Evolutionary conservation across 2,329 filamentous ascomycete species (phyloP).

Genomic region (Trichoderma pleuroti): DNA sequence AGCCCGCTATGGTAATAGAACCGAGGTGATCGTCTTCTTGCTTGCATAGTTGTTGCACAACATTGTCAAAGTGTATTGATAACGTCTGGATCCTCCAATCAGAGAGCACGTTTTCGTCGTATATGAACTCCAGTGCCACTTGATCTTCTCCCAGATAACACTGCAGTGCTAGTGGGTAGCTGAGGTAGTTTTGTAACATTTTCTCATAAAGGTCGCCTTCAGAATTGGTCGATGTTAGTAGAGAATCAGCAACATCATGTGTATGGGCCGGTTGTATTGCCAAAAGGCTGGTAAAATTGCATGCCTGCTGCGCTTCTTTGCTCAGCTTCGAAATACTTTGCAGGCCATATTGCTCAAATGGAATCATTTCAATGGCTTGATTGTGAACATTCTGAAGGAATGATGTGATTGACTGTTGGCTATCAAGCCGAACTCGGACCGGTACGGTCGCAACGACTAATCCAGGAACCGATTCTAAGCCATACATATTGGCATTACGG

Average conservation of each 20-base stretch:
- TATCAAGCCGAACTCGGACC: constrained; percentile 22
- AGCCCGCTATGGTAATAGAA: not conserved
- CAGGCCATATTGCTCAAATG: constrained; percentile 23
- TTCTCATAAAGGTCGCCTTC: not conserved
- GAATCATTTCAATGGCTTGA: constrained; percentile 2
- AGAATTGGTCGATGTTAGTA: not conserved
- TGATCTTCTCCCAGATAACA: not conserved
- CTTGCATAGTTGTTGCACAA: not conserved
- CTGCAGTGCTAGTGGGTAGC: not conserved
- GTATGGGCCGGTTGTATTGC: constrained; percentile 24
- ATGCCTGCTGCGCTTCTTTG: constrained; percentile 21
- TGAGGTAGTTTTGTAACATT: constrained; percentile 7
- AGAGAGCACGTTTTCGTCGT: not conserved
- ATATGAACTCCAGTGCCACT: not conserved
- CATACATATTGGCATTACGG: constrained; percentile 26
- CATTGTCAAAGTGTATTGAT: constrained; percentile 1
- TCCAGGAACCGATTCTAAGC: constrained; percentile 28
- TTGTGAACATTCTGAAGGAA: constrained; percentile 20
- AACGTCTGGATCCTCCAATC: not conserved
- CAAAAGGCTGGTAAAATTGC: constrained; percentile 28
- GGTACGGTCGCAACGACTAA: constrained; percentile 33
- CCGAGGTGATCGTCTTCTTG: not conserved
- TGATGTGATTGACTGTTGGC: constrained; percentile 11
- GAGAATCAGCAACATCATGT: not conserved
- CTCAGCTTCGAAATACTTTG: constrained; percentile 22